Base-by-base conservation (phyloP, 371 early-diverging fungal species). In the Lichtheimia hyalospora region DNA sequence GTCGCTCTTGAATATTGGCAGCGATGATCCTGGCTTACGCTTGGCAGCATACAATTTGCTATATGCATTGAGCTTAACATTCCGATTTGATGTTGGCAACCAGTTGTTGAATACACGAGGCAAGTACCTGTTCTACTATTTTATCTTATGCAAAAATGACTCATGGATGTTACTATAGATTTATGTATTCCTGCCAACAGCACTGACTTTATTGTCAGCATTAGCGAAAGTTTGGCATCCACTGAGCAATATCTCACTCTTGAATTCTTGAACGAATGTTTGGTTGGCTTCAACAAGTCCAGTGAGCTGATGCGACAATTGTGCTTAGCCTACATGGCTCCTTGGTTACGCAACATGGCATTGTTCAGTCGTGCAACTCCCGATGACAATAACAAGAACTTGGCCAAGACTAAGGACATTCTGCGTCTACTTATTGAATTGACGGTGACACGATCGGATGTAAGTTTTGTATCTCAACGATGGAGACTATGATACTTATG, bases 171-270 rank as follows among this genome's bases (percentile, higher is more conserved):
- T n/a, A 41, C 24, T 15, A 10, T 57, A 81, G 94, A 92, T 58
- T 66, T 95, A 21, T 95, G 92, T 61, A 90, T 96, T 56, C 97
- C 97, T 21, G 82, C 85, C 23, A 95, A 95, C 68, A 94, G 89
- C 69, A 84, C 89, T 7, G 78, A 84, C 48, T 96, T 94, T 68
- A 88, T 94, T 24, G 76, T 86, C 39, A 70, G 78, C n/a, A 89
- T 96, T 64, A 92, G 94, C 64, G 84, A 89, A 62, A 77, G 84
- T 23, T 71, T 97, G 20, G 94, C 96, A 16, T 64, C 70, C 39
- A 82, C 87, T 0, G 91, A 91, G 57, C 82, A 84, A 1, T 84
- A 89, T 50, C 79, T 97, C 66, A 95, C 97, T 2, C 71, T 93
- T 12, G 96, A 95, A 68, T 92, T 97, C 71, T 62, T 97, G 55